Evolutionary conservation across 768 basidiomycete species (phyloP).

Genomic region (Gymnopilus dilepis): DNA sequence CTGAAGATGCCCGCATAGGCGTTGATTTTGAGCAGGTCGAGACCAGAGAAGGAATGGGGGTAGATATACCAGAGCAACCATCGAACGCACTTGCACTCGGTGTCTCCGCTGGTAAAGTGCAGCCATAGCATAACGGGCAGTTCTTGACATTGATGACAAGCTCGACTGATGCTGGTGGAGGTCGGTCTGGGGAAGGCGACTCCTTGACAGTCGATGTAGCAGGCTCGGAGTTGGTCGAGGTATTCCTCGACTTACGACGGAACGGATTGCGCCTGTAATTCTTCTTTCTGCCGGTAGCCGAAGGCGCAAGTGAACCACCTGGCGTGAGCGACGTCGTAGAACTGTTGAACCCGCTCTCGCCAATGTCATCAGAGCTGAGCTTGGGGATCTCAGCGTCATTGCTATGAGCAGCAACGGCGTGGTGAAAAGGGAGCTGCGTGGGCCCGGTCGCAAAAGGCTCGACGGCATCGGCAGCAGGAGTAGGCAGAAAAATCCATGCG

Average conservation of each 20-base stretch:
- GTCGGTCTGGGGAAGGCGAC: conserved; percentile 5
- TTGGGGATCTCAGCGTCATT: conserved; percentile 17
- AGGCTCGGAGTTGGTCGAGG: conserved; percentile 23
- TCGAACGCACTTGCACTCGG: too few relatives aligned
- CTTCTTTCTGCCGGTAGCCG: conserved; percentile 12
- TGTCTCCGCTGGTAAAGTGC: too few relatives aligned
- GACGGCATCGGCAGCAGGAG: conserved; percentile 13
- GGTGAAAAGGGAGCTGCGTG: conserved; percentile 49
- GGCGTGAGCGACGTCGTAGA: neutral
- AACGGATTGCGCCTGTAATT: conserved; percentile 25
- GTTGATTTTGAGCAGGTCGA: too few relatives aligned
- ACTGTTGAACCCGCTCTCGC: conserved; percentile 15
- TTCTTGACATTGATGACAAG: conserved; percentile 94
- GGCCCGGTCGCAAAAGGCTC: conserved; percentile 47
- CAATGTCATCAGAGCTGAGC: conserved; percentile 27
- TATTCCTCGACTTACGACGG: conserved; percentile 20
- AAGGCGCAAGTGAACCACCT: neutral
- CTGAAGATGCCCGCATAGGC: too few relatives aligned
- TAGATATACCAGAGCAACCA: too few relatives aligned
- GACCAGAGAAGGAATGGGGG: too few relatives aligned
- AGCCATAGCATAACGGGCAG: conserved; percentile 90
- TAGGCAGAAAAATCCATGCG: conserved; percentile 54
- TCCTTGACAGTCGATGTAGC: conserved; percentile 8
- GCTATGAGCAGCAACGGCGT: conserved; percentile 27
- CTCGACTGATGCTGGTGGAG: conserved; percentile 49